Evolutionary conservation across 2,329 filamentous ascomycete genomes (phyloP).

Genomic region (Exophiala spinifera): DNA sequence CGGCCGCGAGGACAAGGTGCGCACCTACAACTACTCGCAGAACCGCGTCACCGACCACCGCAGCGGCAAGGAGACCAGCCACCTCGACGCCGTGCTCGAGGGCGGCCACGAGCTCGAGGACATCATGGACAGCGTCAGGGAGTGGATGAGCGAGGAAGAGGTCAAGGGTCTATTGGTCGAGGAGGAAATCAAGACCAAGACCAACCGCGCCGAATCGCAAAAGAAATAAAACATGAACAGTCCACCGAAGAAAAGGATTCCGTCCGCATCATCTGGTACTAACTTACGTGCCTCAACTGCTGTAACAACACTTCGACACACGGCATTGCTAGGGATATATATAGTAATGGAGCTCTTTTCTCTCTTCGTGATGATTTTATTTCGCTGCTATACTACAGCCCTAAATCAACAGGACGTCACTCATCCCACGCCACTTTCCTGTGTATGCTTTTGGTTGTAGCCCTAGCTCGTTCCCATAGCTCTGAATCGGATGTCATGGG

Average conservation of each 20-base stretch:
- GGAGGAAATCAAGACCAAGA: conserved; percentile 50
- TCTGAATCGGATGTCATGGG: conserved; percentile 18
- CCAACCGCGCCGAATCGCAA: conserved; percentile 14
- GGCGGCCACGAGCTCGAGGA: conserved; percentile 70
- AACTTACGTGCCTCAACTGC: too few relatives aligned
- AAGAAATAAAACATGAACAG: conserved; percentile 8
- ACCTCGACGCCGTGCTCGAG: conserved; percentile 73
- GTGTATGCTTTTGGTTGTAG: not conserved
- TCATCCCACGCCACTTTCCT: not conserved
- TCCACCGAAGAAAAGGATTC: not conserved
- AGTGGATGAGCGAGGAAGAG: conserved; percentile 73
- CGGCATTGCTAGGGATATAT: not conserved
- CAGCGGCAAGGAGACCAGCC: conserved; percentile 73
- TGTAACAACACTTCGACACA: not conserved
- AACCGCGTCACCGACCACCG: conserved; percentile 87
- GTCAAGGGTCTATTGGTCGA: conserved; percentile 67
- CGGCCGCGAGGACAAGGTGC: conserved; percentile 87
- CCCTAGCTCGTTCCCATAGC: not conserved
- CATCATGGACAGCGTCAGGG: conserved; percentile 73
- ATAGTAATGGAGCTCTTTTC: too few relatives aligned
- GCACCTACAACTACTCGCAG: conserved; percentile 80
- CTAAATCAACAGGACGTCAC: not conserved
- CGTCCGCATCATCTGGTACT: too few relatives aligned
- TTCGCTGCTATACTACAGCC: too few relatives aligned
- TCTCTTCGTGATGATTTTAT: too few relatives aligned